Evolutionary conservation across 176 grass and related monocot genomes (phyloP).

Genomic region (Neostapfia colusana): DNA sequence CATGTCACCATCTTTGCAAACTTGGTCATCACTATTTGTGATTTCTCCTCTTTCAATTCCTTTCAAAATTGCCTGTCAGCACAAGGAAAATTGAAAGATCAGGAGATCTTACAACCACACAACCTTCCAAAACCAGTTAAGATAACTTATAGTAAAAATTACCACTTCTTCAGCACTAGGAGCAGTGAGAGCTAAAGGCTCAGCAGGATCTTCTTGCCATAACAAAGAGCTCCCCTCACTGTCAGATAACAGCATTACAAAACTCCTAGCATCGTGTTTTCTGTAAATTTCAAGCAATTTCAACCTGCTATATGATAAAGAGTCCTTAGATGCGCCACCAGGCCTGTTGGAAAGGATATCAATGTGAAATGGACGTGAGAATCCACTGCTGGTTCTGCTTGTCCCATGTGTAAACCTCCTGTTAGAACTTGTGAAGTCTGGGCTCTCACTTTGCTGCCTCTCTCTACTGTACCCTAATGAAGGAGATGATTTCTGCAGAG

Average conservation of each 20-base stretch:
- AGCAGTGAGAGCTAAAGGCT: conserved; percentile 78
- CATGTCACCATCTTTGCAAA: conserved; percentile 63
- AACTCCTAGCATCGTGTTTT: conserved; percentile 56
- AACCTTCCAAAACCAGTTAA: conserved; percentile 15
- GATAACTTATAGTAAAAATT: conserved; percentile 40
- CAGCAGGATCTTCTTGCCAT: conserved; percentile 59
- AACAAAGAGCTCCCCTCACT: conserved; percentile 47
- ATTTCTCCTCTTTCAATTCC: conserved; percentile 93
- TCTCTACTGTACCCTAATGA: conserved; percentile 63
- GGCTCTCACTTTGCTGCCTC: conserved; percentile 43
- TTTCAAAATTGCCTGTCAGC: conserved; percentile 70
- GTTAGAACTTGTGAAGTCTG: conserved; percentile 49
- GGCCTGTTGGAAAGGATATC: conserved; percentile 54
- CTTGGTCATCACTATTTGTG: conserved; percentile 57
- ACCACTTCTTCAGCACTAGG: conserved; percentile 77
- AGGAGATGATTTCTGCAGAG: conserved; percentile 46
- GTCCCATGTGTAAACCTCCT: conserved; percentile 60
- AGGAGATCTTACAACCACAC: not conserved
- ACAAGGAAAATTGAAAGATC: conserved; percentile 35
- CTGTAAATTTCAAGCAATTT: conserved; percentile 95
- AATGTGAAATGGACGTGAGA: conserved; percentile 50
- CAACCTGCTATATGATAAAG: conserved; percentile 80
- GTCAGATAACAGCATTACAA: conserved; percentile 50
- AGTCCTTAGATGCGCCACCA: conserved; percentile 57
- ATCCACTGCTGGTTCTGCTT: conserved; percentile 39